Conservation (phyloP, 2,329 filamentous ascomycete genomes). For the Coleophoma eucalyptorum region DNA sequence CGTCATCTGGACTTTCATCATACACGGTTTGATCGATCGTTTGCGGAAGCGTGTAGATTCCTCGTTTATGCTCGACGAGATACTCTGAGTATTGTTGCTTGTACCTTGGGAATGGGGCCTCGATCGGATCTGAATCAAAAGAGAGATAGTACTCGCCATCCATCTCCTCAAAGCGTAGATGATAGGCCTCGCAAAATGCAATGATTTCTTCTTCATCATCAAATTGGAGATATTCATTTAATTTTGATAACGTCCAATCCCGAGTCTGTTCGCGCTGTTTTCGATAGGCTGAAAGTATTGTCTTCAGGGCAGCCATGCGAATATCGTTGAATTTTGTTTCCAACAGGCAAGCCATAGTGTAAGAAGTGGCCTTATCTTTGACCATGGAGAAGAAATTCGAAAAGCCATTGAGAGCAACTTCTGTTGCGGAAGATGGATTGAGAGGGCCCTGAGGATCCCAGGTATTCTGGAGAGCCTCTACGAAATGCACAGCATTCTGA, state of each 20-base stretch:
- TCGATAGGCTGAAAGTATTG: slow-evolving; percentile 50
- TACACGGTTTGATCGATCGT: slow-evolving; percentile 54
- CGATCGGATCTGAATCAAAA: slow-evolving; percentile 18
- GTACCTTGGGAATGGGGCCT: slow-evolving; percentile 42
- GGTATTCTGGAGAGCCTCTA: slow-evolving; percentile 57
- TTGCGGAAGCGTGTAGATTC: slow-evolving; percentile 44
- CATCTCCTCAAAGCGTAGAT: slow-evolving; percentile 45
- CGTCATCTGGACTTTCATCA: slow-evolving; percentile 27
- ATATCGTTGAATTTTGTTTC: slow-evolving; percentile 63
- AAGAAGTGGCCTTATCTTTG: slow-evolving; percentile 52
- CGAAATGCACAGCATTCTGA: slow-evolving; percentile 57
- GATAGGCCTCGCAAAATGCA: slow-evolving; percentile 57
- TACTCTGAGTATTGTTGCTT: slow-evolving; percentile 51
- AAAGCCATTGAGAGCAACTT: slow-evolving; percentile 43
- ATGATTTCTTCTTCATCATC: slow-evolving; percentile 65
- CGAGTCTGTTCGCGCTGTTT: slow-evolving; percentile 53
- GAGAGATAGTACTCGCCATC: slow-evolving; percentile 28
- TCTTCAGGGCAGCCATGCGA: slow-evolving; percentile 53
- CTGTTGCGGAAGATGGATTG: slow-evolving; percentile 32
- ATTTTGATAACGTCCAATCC: slow-evolving; percentile 52
- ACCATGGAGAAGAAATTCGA: slow-evolving; percentile 58
- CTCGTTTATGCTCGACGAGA: slow-evolving; percentile 59
- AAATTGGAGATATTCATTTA: slow-evolving; percentile 60
- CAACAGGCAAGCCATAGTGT: slow-evolving; percentile 67
- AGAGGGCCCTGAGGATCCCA: slow-evolving; percentile 54